Evolutionary conservation across 805 yeast genomes (phyloP).

Genomic region (Metschnikowia picachoensis): DNA sequence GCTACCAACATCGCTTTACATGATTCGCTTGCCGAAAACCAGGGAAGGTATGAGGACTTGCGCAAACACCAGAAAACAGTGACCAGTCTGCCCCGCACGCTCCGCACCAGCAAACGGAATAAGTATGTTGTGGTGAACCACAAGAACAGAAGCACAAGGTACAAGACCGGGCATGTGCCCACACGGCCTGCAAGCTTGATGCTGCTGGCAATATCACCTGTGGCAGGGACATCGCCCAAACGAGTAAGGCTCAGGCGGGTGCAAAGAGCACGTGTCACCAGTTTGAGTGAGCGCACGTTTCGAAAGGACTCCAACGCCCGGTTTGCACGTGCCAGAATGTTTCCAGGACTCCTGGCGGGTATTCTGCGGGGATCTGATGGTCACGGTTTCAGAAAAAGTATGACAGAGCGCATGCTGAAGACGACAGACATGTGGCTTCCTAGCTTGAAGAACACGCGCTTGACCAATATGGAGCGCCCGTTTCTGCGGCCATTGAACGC

Average conservation of each 20-base stretch:
- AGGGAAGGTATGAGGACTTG: constrained; percentile 9
- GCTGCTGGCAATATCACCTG: neutral
- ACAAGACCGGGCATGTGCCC: constrained; percentile 12
- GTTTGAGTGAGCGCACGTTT: constrained; percentile 7
- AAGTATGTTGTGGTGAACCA: constrained; percentile 1
- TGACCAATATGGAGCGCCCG: constrained; percentile 45
- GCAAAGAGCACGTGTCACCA: constrained; percentile 1
- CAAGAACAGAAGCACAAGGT: constrained; percentile 1
- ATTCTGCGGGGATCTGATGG: neutral
- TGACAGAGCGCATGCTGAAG: constrained; percentile 51
- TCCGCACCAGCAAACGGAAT: constrained; percentile 5
- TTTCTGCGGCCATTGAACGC: constrained; percentile 50
- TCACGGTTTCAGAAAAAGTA: constrained; percentile 47
- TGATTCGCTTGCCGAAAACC: constrained; percentile 5
- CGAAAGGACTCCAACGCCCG: constrained; percentile 1
- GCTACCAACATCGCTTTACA: constrained; percentile 13
- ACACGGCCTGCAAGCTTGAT: neutral
- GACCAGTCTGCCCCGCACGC: constrained; percentile 7
- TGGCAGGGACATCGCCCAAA: neutral
- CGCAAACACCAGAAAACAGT: constrained; percentile 6
- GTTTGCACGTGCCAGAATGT: neutral
- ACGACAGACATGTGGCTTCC: constrained; percentile 60
- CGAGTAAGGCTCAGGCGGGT: neutral
- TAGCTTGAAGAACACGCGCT: constrained; percentile 50
- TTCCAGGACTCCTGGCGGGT: neutral